Base-by-base conservation (phyloP, 371 early-diverging fungal species). In the Mucor irregularis region DNA sequence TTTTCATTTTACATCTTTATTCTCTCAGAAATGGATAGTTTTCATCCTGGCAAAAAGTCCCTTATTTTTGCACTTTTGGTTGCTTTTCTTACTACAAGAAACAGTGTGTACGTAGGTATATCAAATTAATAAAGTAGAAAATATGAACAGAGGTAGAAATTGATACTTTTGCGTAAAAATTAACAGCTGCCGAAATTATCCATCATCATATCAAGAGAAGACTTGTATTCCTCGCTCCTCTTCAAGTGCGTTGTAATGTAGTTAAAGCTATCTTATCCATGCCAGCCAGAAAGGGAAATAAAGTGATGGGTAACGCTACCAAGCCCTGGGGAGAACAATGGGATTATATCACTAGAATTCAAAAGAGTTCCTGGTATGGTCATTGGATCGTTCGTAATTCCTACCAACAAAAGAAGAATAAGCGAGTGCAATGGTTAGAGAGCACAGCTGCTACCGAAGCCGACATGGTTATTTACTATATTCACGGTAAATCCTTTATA, bases 381-480 rank as follows among this genome's bases (percentile, higher is more conserved):
- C 48, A 57, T 35, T 70, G 71, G 71, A 53, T 69, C 29, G 47
- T 53, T 5, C 35, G 25, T 26, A 10, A 37, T 16, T 35, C 49
- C 7, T 17, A 47, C 34, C 33, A 33, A 26, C 22, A 19, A 30
- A 48, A 24, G 29, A 61, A 5, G 35, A 58, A 37, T 19, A 46
- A 28, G 39, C 35, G 1, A n/a, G 22, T 16, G 1, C 7, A 16
- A 26, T 56, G 48, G 47, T 58, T 49, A 6, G 66, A 66, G 31
- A 26, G 55, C 10, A 49, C 63, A 2, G 56, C 60, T 6, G 56
- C 60, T 6, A 46, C 31, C 10, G 54, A 60, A 29, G 60, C 61
- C 6, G 67, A 69, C 26, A 10, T 70, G 16, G 46, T 69, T 9
- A 54, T 73, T 6, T 60, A 64, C 11, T 73, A 64, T 26, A 58